Percentiles rank a stretch among this genome's conserved stretches.
Evolutionary conservation across 2,329 filamentous ascomycete genomes (phyloP).

Genomic region (Arthroderma sp.): DNA sequence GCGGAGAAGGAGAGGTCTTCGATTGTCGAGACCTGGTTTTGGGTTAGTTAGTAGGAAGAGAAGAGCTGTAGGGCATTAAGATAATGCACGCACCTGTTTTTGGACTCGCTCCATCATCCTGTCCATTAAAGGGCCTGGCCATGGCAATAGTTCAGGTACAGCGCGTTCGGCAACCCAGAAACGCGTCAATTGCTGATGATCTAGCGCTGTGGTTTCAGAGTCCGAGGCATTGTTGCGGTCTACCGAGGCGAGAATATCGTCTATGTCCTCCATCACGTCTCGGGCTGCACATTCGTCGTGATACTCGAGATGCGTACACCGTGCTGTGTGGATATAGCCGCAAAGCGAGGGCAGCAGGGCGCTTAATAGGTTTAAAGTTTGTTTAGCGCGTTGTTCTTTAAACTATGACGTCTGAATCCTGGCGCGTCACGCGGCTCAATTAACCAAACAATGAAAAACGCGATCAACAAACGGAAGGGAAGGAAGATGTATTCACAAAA

Average conservation of each 20-base stretch:
- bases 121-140: constrained; percentile 62
- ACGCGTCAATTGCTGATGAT: constrained; percentile 79
- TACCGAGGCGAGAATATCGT: constrained; percentile 65
- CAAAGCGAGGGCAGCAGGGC: no score
- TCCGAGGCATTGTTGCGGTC: constrained; percentile 40
- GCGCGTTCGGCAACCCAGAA: constrained; percentile 88
- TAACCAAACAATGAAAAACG: no score
- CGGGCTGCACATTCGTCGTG: no score
- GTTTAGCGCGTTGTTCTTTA: no score
- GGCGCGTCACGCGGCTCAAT: no score
- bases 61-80: background rate
- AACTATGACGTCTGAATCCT: no score
- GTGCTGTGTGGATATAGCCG: no score
- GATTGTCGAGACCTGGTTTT: constrained; percentile 47
- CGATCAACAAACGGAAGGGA: no score
- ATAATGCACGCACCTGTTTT: constrained; percentile 35
- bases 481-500: no score
- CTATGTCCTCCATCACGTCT: constrained; percentile 45
- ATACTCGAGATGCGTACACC: no score
- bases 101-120: constrained; percentile 63
- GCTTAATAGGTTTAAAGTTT: no score
- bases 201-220: constrained; percentile 35
- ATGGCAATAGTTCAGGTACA: constrained; percentile 77
- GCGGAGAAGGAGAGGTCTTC: constrained; percentile 43
- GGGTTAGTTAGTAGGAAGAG: background rate